Evolutionary conservation across 805 yeast species (phyloP).

Genomic region (Torulaspora gathmanii): DNA sequence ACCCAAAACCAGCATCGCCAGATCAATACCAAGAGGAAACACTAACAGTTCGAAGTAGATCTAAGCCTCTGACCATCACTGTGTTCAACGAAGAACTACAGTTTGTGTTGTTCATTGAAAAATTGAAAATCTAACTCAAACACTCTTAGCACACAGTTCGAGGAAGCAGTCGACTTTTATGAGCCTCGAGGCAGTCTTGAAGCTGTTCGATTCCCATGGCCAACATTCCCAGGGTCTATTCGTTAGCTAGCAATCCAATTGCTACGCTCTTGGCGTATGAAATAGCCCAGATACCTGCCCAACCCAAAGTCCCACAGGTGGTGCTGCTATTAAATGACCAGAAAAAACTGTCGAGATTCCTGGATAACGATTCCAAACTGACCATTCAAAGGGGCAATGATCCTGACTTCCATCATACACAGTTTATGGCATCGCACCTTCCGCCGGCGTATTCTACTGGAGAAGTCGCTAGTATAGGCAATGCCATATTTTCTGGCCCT

Average conservation of each 20-base stretch:
- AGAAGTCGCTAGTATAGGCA: slow-evolving; percentile 37
- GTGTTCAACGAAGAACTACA: neutral
- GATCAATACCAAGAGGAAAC: neutral
- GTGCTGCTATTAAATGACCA: slow-evolving; percentile 42
- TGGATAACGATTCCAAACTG: slow-evolving; percentile 39
- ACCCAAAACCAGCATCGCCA: slow-evolving; percentile 80
- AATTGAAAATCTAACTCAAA: neutral
- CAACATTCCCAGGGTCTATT: slow-evolving; percentile 35
- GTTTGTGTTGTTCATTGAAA: neutral
- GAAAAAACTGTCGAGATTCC: slow-evolving; percentile 41
- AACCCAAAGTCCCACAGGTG: slow-evolving; percentile 38
- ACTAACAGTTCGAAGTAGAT: neutral
- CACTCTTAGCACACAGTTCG: neutral
- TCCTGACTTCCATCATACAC: slow-evolving; percentile 13
- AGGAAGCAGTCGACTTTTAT: neutral
- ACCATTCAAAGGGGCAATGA: slow-evolving; percentile 26
- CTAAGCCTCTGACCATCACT: neutral
- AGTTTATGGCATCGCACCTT: slow-evolving; percentile 33
- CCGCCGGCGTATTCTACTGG: slow-evolving; percentile 34
- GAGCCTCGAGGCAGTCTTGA: neutral
- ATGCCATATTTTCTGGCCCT: slow-evolving; percentile 55
- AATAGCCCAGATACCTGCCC: slow-evolving; percentile 39
- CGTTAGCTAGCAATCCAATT: slow-evolving; percentile 43
- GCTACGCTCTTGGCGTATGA: slow-evolving; percentile 42
- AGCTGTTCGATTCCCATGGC: slow-evolving; percentile 14